Conservation (phyloP, 106 monocot species). For the Xerophyta viscosa region DNA sequence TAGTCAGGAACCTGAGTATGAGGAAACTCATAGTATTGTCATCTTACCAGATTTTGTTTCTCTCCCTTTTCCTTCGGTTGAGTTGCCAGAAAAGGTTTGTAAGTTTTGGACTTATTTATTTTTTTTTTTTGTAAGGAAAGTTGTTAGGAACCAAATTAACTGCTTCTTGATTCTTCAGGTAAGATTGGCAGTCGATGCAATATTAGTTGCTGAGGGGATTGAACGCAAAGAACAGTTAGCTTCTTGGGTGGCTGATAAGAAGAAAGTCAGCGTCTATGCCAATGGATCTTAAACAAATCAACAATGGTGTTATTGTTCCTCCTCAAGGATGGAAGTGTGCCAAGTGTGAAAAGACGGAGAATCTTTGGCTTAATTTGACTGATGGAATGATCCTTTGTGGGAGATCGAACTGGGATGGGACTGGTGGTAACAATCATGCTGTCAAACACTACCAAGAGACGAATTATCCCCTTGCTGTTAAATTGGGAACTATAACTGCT, state of each 20-base stretch:
- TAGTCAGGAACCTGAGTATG: conserved; percentile 86
- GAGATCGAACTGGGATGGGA: conserved; percentile 90
- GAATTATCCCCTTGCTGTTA: conserved; percentile 92
- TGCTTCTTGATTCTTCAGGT: conserved; percentile 38
- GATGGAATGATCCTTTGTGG: conserved; percentile 96
- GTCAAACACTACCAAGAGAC: conserved; percentile 76
- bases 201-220: conserved; percentile 77
- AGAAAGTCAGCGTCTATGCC: conserved; percentile 76
- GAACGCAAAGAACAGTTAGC: conserved; percentile 78
- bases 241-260: conserved; percentile 90
- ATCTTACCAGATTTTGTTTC: conserved; percentile 70
- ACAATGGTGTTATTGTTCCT: conserved; percentile 69
- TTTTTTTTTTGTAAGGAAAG: too few species aligned
- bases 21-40: conserved; percentile 61
- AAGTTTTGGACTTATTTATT: too few species aligned
- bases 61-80: conserved; percentile 90
- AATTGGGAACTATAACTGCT: conserved; percentile 88
- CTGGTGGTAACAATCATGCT: conserved; percentile 94
- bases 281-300: conserved; percentile 64
- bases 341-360: conserved; percentile 89
- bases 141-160: neutral
- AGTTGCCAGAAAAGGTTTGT: conserved; percentile 90
- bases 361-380: conserved; percentile 97
- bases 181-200: conserved; percentile 77
- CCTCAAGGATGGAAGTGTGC: conserved; percentile 92